Conservation (phyloP, 192 early-diverging fungal genomes). For the Chytriomyces sp. region DNA sequence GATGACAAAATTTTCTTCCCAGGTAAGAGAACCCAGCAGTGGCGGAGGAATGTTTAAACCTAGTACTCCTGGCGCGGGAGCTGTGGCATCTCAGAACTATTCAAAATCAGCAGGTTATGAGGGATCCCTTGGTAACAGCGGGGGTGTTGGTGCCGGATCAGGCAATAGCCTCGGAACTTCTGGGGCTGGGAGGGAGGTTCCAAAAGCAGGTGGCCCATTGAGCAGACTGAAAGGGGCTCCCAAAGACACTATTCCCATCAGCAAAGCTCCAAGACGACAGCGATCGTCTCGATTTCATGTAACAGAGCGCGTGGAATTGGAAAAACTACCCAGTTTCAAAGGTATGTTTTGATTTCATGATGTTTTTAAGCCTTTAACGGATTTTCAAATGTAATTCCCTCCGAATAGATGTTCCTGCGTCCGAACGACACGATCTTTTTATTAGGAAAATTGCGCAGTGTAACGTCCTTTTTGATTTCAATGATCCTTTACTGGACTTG, state of each 20-base stretch:
- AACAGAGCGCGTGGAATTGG: constrained; percentile 78
- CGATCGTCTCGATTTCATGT: constrained; percentile 87
- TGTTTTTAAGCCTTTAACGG: background rate
- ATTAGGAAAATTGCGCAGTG: constrained; percentile 92
- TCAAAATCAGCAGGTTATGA: background rate
- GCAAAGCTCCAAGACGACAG: constrained; percentile 81
- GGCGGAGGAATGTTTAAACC: constrained; percentile 14
- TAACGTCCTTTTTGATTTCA: constrained; percentile 93
- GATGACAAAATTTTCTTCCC: no score
- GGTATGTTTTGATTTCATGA: constrained; percentile 54
- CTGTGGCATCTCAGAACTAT: background rate
- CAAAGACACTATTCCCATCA: constrained; percentile 74
- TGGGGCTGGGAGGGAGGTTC: constrained; percentile 44
- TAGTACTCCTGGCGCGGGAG: background rate
- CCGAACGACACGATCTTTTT: constrained; percentile 86
- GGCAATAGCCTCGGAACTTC: background rate
- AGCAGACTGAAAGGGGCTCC: constrained; percentile 58
- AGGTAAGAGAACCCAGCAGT: no score
- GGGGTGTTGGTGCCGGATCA: constrained; percentile 30
- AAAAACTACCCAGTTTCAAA: constrained; percentile 74
- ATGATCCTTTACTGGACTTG: constrained; percentile 83
- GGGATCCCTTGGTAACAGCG: background rate
- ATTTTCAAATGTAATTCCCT: background rate
- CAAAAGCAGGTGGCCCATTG: constrained; percentile 56
- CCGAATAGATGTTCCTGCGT: constrained; percentile 71